Evolutionary conservation across 306 rosid species (phyloP).

Genomic region (Luffa aegyptiaca): DNA sequence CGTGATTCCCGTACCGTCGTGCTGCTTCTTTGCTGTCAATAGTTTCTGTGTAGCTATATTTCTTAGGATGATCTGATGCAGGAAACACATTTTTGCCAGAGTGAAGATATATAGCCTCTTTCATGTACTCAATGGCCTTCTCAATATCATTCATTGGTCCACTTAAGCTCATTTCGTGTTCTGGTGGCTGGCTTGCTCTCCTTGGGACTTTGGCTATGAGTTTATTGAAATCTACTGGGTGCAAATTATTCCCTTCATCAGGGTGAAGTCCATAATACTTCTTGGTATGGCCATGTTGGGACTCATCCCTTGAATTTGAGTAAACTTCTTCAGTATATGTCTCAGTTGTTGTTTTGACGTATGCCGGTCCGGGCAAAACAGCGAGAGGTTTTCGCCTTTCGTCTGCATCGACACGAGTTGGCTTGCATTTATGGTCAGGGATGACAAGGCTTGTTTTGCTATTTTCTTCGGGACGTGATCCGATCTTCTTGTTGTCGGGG

Average conservation of each 20-base stretch:
- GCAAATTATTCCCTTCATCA: not conserved
- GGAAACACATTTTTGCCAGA: not conserved
- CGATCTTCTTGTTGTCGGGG: constrained; percentile 8
- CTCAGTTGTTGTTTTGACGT: constrained; percentile 12
- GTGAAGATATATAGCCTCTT: constrained; percentile 13
- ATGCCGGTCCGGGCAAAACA: not conserved
- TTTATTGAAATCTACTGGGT: constrained; percentile 3
- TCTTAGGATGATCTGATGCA: not conserved
- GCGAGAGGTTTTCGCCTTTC: constrained; percentile 6
- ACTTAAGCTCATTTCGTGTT: constrained; percentile 12
- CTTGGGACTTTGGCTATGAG: constrained; percentile 18
- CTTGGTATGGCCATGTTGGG: constrained; percentile 14
- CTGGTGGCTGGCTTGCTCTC: constrained; percentile 25
- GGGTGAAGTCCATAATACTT: constrained; percentile 4
- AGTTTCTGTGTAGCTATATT: not conserved
- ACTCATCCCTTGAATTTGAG: constrained; percentile 6
- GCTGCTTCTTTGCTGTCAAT: constrained; percentile 15
- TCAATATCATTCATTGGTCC: constrained; percentile 29
- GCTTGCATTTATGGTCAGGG: not conserved
- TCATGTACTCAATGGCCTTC: constrained; percentile 17
- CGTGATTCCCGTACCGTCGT: constrained; percentile 11
- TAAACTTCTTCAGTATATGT: constrained; percentile 11
- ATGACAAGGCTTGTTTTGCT: constrained; percentile 10
- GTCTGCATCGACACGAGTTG: constrained; percentile 10
- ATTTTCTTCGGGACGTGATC: constrained; percentile 6